These are phyloP conservation scores for Lepidium didymum DNA, from an alignment of 345 rosid species.

Conservation along the genomic window DNA sequence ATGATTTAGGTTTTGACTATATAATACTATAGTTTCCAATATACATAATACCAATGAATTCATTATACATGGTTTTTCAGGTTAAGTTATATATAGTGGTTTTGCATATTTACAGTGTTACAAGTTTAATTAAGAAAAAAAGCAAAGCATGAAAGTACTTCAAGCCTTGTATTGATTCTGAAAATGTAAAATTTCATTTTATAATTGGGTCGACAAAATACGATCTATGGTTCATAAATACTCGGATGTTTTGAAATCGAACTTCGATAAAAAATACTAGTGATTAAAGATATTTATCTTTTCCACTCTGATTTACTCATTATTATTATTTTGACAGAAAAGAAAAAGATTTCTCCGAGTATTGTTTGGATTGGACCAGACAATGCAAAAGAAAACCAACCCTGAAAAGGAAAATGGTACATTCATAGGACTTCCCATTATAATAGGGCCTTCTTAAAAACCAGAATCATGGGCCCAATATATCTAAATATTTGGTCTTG, in stretches of 20 bases:
- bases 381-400: neutral
- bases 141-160: neutral
- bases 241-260: no score
- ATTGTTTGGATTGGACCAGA: neutral
- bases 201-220: neutral
- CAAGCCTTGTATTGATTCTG: neutral
- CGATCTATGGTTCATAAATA: no score
- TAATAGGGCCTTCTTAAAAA: neutral
- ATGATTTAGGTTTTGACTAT: neutral
- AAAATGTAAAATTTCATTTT: neutral
- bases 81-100: neutral
- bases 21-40: neutral
- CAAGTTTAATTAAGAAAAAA: neutral
- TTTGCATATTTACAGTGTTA: neutral
- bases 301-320: neutral
- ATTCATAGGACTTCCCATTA: neutral
- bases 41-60: neutral
- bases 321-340: no score
- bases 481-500: neutral
- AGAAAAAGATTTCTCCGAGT: neutral
- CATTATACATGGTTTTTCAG: neutral
- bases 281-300: neutral
- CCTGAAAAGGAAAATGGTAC: neutral
- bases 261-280: no score
- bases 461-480: constrained; percentile 4